A percentile compares a stretch with the other conserved stretches of the same genome.
These are phyloP conservation scores for Dillenia turbinata DNA, from an alignment of 164 flowering plant species.

Conservation along the genomic window DNA sequence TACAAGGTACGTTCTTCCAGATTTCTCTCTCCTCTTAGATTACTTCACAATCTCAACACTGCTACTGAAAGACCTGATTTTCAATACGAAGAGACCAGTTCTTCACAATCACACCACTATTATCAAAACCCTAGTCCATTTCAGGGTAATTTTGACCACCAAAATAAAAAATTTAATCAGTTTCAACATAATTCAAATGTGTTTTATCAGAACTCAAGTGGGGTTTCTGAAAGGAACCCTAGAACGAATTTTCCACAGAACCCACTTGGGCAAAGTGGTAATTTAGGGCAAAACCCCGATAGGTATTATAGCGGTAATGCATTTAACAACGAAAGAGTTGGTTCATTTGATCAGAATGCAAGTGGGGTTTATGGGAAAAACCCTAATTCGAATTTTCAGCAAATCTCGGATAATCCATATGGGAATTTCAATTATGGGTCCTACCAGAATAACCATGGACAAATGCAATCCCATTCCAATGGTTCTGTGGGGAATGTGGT, in stretches of 20 bases:
- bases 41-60: slow-evolving; percentile 1
- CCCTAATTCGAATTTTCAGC: no score
- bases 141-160: neutral
- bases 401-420: neutral
- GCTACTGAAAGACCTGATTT: slow-evolving; percentile 14
- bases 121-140: neutral
- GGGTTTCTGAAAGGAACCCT: slow-evolving; percentile 6
- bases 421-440: neutral
- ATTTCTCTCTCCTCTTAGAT: neutral
- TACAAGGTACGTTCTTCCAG: slow-evolving; percentile 17
- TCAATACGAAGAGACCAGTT: neutral
- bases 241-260: slow-evolving; percentile 9
- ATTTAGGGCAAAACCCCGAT: slow-evolving; percentile 1
- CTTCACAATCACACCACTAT: neutral
- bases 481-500: no score
- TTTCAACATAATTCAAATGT: neutral
- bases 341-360: neutral
- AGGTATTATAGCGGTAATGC: neutral
- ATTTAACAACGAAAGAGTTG: neutral
- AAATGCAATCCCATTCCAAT: no score
- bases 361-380: no score
- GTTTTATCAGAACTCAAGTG: slow-evolving; percentile 5
- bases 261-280: slow-evolving; percentile 10
- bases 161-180: slow-evolving; percentile 1
- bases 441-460: no score